Evolutionary conservation across 257 asterid species (phyloP), one percentile per base, ranked within the genome.

Genomic region (Jasminum sambac): DNA sequence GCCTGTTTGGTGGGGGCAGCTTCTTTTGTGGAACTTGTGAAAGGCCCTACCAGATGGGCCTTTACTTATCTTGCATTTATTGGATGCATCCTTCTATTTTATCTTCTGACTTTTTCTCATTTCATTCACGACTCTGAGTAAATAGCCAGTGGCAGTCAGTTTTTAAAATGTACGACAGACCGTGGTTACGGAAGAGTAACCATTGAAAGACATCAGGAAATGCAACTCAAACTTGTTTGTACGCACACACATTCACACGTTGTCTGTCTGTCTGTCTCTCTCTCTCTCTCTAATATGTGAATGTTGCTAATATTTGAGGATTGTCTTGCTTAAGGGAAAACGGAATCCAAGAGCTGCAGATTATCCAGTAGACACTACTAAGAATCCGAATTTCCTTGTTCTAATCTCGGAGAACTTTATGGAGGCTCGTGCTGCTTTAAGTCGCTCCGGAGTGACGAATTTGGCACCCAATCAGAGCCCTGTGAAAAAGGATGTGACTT

Each of bases 311-410:
- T 57, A 30, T 62, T 57, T 68, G 21, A 55, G 72, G 64, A 55
- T 64, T 77, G 25, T 72, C 64, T 77, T 77, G 68, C 65, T 76
- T 70, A 62, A 95, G 99, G 99, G 88, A 71, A 95, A 95, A 78
- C 76, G 80, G 67, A 83, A 86, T 80, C 88, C 87, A 37, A 84
- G 88, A 78, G 88, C 83, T 72, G 80, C 88, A 55, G 96, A 89
- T 74, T 85, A 79, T 8, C 80, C 88, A 46, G 78, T 86, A 60
- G 99, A 95, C 71, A 86, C 64, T 70, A 73, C 68, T 44, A 89
- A 89, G 83, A 91, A 91, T 76, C 97, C 96, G 63, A 82, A 90
- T 76, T 89, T 86, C 83, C 97, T 91, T 79, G 89, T 91, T 72
- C 92, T 91, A 69, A 86, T 95, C 71, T 84, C 98, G 59, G 98